Conservation (phyloP, 805 yeast genomes). For the Lipomyces japonicus region DNA sequence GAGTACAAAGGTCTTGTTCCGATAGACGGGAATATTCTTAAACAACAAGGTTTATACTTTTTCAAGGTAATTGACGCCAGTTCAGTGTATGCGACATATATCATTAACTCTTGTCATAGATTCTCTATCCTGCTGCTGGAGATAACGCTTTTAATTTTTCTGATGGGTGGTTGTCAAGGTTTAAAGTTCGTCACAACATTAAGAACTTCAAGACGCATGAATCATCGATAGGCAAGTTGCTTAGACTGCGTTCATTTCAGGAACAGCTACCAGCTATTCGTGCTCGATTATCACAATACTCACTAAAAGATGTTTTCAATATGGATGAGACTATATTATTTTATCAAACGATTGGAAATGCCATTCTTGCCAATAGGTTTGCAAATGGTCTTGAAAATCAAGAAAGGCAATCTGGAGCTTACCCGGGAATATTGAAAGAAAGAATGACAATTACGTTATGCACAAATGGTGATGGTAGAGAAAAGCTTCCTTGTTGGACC, state of each 20-base stretch:
- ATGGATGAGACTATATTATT: slow-evolving; percentile 21
- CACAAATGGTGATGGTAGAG: slow-evolving; percentile 22
- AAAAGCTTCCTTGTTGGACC: slow-evolving; percentile 22
- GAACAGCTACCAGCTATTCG: slow-evolving; percentile 15
- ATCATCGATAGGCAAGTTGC: not conserved
- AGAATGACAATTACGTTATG: slow-evolving; percentile 13
- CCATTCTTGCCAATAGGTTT: not conserved
- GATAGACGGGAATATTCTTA: slow-evolving; percentile 21
- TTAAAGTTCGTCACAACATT: slow-evolving; percentile 21
- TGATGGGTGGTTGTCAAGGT: slow-evolving; percentile 27
- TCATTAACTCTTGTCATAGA: not conserved
- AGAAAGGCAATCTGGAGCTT: not conserved
- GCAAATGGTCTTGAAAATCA: not conserved
- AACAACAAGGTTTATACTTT: slow-evolving; percentile 22
- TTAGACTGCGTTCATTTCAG: slow-evolving; percentile 5
- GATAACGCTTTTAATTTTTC: slow-evolving; percentile 24
- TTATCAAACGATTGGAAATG: slow-evolving; percentile 15
- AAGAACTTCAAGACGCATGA: not conserved
- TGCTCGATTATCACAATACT: slow-evolving; percentile 15
- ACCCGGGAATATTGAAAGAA: slow-evolving; percentile 9
- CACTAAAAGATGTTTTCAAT: slow-evolving; percentile 16
- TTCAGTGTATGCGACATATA: not conserved
- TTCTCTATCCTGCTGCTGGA: slow-evolving; percentile 16
- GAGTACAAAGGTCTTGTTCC: slow-evolving; percentile 18
- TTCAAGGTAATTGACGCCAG: slow-evolving; percentile 8